Conservation (phyloP, 106 monocot genomes). For the Phalaenopsis aphrodite region DNA sequence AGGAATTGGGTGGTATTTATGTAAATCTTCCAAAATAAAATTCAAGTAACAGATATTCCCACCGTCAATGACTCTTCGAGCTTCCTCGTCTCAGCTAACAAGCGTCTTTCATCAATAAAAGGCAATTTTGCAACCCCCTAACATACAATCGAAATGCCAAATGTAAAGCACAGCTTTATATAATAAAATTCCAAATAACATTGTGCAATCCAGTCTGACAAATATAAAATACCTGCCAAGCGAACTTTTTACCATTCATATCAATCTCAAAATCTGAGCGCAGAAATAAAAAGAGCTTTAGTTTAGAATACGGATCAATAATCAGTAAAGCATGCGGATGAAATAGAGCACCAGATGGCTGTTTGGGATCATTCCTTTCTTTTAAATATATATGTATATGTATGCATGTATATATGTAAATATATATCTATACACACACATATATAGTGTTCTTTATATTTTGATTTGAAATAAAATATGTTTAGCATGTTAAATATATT, state of each 20-base stretch:
- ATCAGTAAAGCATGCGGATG: not conserved
- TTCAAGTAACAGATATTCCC: not conserved
- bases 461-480: too few species aligned
- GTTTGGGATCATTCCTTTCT: too few species aligned
- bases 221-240: constrained; percentile 72
- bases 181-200: not conserved
- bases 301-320: not conserved
- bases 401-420: too few species aligned
- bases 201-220: not conserved
- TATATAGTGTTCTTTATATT: too few species aligned
- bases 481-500: too few species aligned
- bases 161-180: not conserved
- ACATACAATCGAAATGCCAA: constrained; percentile 6
- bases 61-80: constrained; percentile 85
- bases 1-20: too few species aligned
- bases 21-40: too few species aligned
- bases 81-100: constrained; percentile 70
- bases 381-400: too few species aligned
- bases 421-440: too few species aligned
- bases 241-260: constrained; percentile 96
- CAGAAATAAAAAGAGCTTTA: not conserved
- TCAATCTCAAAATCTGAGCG: constrained; percentile 83
- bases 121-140: constrained; percentile 95
- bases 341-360: not conserved
- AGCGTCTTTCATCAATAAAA: constrained; percentile 74